phyloP scores from a whole-genome alignment of 805 yeast species.

The Metschnikowia continentalis region DNA sequence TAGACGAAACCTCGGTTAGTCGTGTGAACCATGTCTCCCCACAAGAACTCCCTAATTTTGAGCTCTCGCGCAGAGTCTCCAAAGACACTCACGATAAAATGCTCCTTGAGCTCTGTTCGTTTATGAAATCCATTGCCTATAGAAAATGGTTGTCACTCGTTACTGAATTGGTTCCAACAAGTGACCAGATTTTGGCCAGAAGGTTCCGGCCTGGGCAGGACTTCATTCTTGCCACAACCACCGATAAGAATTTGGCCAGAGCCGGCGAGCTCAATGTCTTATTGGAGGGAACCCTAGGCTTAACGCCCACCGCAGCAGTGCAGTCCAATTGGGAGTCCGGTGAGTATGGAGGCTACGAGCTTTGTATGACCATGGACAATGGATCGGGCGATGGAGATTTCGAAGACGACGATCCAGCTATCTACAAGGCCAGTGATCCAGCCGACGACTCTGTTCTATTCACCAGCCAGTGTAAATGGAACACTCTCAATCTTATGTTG shows the following conservation, averaged over 20 bases:
- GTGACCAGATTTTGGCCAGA: slow-evolving; percentile 69
- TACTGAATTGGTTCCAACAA: slow-evolving; percentile 58
- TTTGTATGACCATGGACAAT: slow-evolving; percentile 69
- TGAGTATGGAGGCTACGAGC: slow-evolving; percentile 92
- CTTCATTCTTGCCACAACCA: slow-evolving; percentile 80
- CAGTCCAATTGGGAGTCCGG: slow-evolving; percentile 80
- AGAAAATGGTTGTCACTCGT: slow-evolving; percentile 62
- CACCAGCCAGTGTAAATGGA: slow-evolving; percentile 82
- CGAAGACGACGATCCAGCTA: slow-evolving; percentile 76
- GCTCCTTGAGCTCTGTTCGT: slow-evolving; percentile 51
- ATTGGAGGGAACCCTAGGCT: slow-evolving; percentile 74
- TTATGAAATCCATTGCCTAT: slow-evolving; percentile 60
- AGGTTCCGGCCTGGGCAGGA: slow-evolving; percentile 95
- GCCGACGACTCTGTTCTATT: slow-evolving; percentile 71
- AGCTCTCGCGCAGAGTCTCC: slow-evolving; percentile 22
- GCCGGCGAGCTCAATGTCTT: slow-evolving; percentile 39
- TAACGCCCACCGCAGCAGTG: slow-evolving; percentile 61
- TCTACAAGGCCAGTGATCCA: slow-evolving; percentile 54
- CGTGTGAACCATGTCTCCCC: slow-evolving; percentile 33
- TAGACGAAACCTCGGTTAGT: slow-evolving; percentile 31
- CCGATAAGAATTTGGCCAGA: slow-evolving; percentile 37
- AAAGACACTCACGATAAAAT: slow-evolving; percentile 28
- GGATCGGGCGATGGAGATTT: slow-evolving; percentile 44
- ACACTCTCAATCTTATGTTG: slow-evolving; percentile 67
- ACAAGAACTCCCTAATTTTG: slow-evolving; percentile 57